These are phyloP conservation scores for Aspergillus fumigatus DNA, from an alignment of 2,329 filamentous ascomycete genomes.

Conservation along the genomic window DNA sequence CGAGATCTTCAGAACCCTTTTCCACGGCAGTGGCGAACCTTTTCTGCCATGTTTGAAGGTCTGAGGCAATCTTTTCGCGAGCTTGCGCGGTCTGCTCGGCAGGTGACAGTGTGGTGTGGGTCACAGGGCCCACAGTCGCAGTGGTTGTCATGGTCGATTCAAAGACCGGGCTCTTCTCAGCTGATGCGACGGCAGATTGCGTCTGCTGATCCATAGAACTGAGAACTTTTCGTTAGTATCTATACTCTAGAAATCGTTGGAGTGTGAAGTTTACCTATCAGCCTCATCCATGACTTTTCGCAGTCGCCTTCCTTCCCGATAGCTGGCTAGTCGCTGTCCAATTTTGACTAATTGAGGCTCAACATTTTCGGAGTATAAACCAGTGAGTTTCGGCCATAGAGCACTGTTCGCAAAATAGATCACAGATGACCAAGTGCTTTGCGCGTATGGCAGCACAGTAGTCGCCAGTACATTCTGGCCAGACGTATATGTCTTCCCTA, in stretches of 20 bases:
- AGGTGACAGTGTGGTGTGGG: conserved; percentile 40
- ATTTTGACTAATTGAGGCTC: conserved; percentile 94
- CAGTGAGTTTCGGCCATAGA: conserved; percentile 74
- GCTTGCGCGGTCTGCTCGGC: conserved; percentile 37
- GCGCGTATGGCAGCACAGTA: conserved; percentile 67
- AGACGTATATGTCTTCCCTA: conserved; percentile 61
- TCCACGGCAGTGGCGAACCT: conserved; percentile 84
- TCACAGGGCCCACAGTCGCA: conserved; percentile 22
- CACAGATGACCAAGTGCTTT: conserved; percentile 65
- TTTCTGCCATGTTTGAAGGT: conserved; percentile 79
- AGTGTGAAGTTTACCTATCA: conserved; percentile 38
- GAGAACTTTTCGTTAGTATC: conserved; percentile 12
- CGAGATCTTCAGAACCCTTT: conserved; percentile 69
- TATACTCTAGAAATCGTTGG: background rate
- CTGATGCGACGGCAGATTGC: conserved; percentile 18
- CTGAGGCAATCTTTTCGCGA: conserved; percentile 66
- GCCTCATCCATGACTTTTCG: conserved; percentile 55
- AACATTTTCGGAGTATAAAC: conserved; percentile 84
- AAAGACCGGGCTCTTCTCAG: conserved; percentile 12
- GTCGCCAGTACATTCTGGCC: conserved; percentile 63
- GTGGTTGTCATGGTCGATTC: conserved; percentile 20
- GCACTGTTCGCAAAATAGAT: conserved; percentile 68
- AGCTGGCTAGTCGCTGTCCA: conserved; percentile 73
- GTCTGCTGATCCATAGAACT: conserved; percentile 18
- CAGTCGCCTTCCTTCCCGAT: conserved; percentile 57